These are phyloP conservation scores for Rhodomyrtus tomentosa DNA, from an alignment of 345 rosid genomes.

Conservation along the genomic window DNA sequence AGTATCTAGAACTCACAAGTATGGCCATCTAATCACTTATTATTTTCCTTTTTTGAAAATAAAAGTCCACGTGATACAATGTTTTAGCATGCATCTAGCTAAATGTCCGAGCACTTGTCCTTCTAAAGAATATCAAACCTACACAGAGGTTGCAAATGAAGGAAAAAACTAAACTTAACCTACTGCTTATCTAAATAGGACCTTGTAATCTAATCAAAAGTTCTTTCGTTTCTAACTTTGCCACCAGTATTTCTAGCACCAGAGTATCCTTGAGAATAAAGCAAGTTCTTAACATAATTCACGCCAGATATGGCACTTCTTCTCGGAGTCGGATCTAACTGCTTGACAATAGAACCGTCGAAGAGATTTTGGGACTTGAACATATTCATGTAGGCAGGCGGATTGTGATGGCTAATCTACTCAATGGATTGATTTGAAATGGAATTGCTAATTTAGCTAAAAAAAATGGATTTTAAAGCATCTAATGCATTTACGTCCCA, in stretches of 20 bases:
- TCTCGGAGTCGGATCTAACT: background rate
- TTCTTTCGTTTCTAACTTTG: background rate
- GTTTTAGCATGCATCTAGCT: background rate
- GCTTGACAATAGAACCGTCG: background rate
- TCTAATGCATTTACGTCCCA: background rate
- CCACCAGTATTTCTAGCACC: background rate
- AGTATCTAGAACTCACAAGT: background rate
- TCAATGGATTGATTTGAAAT: background rate
- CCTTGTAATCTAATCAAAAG: background rate
- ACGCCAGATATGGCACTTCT: background rate
- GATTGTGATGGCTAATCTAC: background rate
- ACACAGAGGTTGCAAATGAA: background rate
- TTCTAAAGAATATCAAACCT: background rate
- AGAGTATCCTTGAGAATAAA: background rate
- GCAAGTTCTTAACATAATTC: background rate
- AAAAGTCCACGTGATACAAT: background rate
- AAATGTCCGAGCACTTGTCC: background rate
- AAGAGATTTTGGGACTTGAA: background rate
- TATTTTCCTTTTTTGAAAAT: background rate
- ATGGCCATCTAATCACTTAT: background rate
- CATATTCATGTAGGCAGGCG: background rate
- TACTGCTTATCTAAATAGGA: background rate
- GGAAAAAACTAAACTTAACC: background rate
- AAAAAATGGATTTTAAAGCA: background rate
- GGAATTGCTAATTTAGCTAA: background rate